phyloP scores from a whole-genome alignment of 73 alveolate genomes.

The Tetrahymena malaccensis region DNA sequence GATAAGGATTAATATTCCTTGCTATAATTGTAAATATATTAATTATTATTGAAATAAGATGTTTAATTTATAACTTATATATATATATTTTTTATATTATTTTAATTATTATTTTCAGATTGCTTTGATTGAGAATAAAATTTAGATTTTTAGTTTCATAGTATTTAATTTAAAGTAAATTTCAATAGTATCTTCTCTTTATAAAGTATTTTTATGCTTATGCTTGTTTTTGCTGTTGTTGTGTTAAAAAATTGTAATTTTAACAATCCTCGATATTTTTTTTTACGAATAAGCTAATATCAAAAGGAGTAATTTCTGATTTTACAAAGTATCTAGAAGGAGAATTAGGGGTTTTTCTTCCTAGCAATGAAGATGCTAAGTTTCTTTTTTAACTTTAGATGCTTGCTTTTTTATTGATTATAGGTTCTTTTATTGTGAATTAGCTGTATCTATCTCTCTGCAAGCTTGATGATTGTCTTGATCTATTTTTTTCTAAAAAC shows the following conservation, averaged over 20 bases:
- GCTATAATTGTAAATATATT: too few species aligned
- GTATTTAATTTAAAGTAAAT: not conserved
- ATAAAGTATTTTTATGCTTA: not conserved
- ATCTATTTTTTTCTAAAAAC: not conserved
- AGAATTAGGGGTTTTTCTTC: not conserved
- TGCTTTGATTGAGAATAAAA: too few species aligned
- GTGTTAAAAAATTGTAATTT: not conserved
- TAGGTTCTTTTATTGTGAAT: not conserved
- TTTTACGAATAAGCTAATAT: not conserved
- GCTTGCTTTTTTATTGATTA: not conserved
- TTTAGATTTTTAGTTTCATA: too few species aligned
- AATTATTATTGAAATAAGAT: too few species aligned
- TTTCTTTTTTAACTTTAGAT: not conserved
- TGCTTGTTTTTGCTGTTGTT: not conserved
- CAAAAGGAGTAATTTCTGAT: not conserved
- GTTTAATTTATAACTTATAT: too few species aligned
- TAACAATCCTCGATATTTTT: not conserved
- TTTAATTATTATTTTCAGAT: too few species aligned
- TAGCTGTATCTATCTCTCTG: not conserved
- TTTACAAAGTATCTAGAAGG: not conserved
- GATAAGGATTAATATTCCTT: too few species aligned
- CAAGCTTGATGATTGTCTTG: not conserved
- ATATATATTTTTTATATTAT: too few species aligned
- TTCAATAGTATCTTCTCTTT: not conserved
- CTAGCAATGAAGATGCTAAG: not conserved